Evolutionary conservation across 768 basidiomycete genomes (phyloP).

Genomic region (Boletus rex-veris): DNA sequence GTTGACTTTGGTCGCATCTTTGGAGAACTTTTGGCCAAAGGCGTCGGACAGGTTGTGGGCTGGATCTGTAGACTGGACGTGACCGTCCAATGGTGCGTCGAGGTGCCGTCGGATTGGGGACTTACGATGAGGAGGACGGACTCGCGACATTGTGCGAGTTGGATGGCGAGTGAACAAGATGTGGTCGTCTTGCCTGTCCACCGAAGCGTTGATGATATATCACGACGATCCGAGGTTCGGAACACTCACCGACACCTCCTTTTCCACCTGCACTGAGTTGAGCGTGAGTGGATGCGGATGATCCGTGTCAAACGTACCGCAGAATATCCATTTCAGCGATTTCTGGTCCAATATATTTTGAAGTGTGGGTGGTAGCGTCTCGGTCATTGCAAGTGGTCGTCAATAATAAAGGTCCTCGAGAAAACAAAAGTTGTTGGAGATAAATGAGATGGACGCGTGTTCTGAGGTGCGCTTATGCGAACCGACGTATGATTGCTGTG

Average conservation of each 20-base stretch:
- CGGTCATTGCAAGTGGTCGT: constrained; percentile 41
- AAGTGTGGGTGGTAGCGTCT: constrained; percentile 75
- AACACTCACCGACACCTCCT: constrained; percentile 87
- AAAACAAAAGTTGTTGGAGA: constrained; percentile 1
- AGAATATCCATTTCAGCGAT: constrained; percentile 97
- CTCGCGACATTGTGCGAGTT: constrained; percentile 83
- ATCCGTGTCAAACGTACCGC: constrained; percentile 55
- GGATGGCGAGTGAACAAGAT: constrained; percentile 96
- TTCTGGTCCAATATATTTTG: constrained; percentile 95
- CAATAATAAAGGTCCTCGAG: not conserved
- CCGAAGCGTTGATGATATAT: not conserved
- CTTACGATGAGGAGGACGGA: constrained; percentile 96
- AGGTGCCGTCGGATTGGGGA: constrained; percentile 6
- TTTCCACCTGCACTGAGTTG: constrained; percentile 70
- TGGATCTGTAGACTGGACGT: constrained; percentile 89
- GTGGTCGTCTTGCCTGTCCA: constrained; percentile 92
- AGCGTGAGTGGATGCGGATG: not conserved
- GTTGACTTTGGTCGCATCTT: constrained; percentile 97
- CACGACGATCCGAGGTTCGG: not conserved
- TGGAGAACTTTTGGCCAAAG: constrained; percentile 98
- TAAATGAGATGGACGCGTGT: constrained; percentile 20
- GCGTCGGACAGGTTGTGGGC: constrained; percentile 99
- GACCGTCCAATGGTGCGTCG: not conserved
- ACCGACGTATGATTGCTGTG: constrained; percentile 8
- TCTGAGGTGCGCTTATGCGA: constrained; percentile 9